Evolutionary conservation across 2,329 filamentous ascomycete genomes (phyloP), one percentile per base, ranked within the genome.

Genomic region (Nakataea oryzae): DNA sequence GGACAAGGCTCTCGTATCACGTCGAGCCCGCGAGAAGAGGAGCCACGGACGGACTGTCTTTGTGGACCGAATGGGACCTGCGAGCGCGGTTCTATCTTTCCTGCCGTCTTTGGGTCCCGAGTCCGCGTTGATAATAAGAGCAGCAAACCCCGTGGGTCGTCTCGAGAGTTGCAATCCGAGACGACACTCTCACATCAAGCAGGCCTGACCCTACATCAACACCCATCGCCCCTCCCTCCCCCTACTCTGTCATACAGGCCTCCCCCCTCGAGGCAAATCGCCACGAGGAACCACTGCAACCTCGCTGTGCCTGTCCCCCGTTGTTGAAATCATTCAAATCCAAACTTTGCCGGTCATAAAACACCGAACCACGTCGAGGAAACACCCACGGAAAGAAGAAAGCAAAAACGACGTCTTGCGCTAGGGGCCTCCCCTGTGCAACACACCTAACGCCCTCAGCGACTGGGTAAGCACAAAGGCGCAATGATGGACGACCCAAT

Each of bases 401-500:
- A 50, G 8, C 11, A 9, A 9, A n/a, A 30, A 24, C 41, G 8
- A 47, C 34, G 21, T 50, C 21, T 24, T 24, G 41, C 41, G 41
- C 41, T 50, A 17, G 17, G 41, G 41, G 41, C 4, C 21, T n/a
- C 41, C 41, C 21, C 41, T 50, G 41, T 11, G 41, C 54, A 56
- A 56, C 54, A 13, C 54, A 56, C 26, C 54, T 54, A 47, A 17
- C 26, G 54, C 14, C 41, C 41, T n/a, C 41, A n/a, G 24, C 21
- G 41, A n/a, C 41, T n/a, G 41, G 41, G 41, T 9, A 17, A 24
- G 21, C 26, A 50, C 41, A 4, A 6, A 41, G 13, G 21, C 21
- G 24, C 29, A 58, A 29, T 28, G 30, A 64, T 58, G 34, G 66
- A 65, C 64, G 63, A 63, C 54, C 68, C 69, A 24, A 69, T 71